A percentile compares a stretch with the other conserved stretches of the same genome.
These are phyloP conservation scores for Erodium maritimum DNA, from an alignment of 345 rosid species.

Conservation along the genomic window DNA sequence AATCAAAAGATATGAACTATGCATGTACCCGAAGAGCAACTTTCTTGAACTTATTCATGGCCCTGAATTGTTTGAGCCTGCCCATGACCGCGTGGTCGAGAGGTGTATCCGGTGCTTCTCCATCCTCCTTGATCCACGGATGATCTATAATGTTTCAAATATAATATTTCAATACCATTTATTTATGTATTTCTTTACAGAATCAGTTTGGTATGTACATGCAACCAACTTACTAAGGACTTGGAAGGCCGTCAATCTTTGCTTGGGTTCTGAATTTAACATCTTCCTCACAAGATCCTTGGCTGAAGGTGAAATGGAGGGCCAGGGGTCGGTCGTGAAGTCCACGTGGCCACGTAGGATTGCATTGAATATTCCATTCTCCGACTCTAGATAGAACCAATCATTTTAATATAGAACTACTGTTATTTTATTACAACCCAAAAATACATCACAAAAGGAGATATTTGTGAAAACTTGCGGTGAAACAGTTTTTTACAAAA, in stretches of 20 bases:
- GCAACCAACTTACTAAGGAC: conserved; percentile 52
- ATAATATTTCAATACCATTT: no score
- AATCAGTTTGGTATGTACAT: no score
- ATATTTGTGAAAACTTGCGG: no score
- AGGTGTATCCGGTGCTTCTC: conserved; percentile 65
- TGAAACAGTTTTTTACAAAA: no score
- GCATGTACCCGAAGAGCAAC: conserved; percentile 62
- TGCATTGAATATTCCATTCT: conserved; percentile 86
- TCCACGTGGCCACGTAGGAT: conserved; percentile 69
- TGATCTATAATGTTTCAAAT: conserved; percentile 27
- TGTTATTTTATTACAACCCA: no score
- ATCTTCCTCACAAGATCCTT: conserved; percentile 89
- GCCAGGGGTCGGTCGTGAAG: conserved; percentile 95
- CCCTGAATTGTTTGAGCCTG: conserved; percentile 58
- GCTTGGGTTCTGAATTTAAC: conserved; percentile 84
- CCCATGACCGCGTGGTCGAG: conserved; percentile 48
- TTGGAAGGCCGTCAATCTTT: conserved; percentile 74
- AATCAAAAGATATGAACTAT: no score
- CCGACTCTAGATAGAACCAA: conserved; percentile 56
- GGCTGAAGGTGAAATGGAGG: conserved; percentile 69
- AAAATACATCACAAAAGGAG: no score
- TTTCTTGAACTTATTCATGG: conserved; percentile 61
- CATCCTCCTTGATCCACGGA: conserved; percentile 65
- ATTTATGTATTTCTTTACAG: no score
- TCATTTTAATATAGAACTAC: no score